Evolutionary conservation across 192 early-diverging fungal genomes (phyloP).

Genomic region (Phlyctochytrium arcticum): DNA sequence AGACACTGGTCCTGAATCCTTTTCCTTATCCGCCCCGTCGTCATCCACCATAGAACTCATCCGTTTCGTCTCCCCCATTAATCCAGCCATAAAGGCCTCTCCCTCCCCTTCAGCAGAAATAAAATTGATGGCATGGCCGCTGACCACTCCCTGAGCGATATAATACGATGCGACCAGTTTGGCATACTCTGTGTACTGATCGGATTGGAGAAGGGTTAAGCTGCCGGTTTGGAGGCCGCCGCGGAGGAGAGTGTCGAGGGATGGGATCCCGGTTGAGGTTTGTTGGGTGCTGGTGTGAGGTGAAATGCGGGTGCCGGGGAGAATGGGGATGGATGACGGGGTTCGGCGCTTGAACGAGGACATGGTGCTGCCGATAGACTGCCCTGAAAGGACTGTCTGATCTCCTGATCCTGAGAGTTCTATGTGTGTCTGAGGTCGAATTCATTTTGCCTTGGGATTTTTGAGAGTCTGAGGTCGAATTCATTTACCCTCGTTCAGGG

Average conservation of each 20-base stretch:
- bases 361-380: too few species aligned
- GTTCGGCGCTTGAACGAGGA: constrained; percentile 20
- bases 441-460: too few species aligned
- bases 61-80: constrained; percentile 56
- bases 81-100: constrained; percentile 52
- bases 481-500: too few species aligned
- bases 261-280: constrained; percentile 78
- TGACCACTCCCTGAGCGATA: constrained; percentile 78
- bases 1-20: not conserved
- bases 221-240: constrained; percentile 85
- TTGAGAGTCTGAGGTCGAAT: too few species aligned
- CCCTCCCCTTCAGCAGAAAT: constrained; percentile 65
- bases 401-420: too few species aligned
- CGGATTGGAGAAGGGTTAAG: constrained; percentile 71
- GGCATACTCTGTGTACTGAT: constrained; percentile 78
- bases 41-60: too few species aligned
- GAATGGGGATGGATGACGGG: constrained; percentile 38
- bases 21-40: constrained; percentile 29
- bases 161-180: constrained; percentile 76
- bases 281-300: constrained; percentile 73
- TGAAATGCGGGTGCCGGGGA: constrained; percentile 63
- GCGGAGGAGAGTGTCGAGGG: constrained; percentile 74
- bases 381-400: too few species aligned
- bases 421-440: too few species aligned
- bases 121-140: constrained; percentile 65